A percentile compares a stretch with the other conserved stretches of the same genome.
phyloP scores from a whole-genome alignment of 345 rosid species.

The Corymbia maculata region DNA sequence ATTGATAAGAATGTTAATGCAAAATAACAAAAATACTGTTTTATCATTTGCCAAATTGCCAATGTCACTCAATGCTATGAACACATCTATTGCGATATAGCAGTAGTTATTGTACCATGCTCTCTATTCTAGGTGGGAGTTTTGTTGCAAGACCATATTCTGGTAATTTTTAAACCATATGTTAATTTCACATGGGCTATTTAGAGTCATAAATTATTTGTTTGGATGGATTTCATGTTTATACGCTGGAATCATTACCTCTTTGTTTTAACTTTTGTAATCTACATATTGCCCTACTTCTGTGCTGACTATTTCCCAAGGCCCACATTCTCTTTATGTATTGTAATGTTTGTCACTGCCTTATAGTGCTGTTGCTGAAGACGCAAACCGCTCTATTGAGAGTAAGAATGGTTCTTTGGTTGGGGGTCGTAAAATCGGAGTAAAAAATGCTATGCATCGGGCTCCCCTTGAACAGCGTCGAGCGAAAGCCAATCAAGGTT shows the following conservation, averaged over 20 bases:
- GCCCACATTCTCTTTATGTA: not conserved
- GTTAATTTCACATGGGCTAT: not conserved
- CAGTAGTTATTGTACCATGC: not conserved
- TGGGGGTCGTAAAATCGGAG: conserved; percentile 74
- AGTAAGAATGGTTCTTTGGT: conserved; percentile 52
- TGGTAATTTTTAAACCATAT: not conserved
- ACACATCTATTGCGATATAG: not conserved
- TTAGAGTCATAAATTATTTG: not conserved
- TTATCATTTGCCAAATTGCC: not conserved
- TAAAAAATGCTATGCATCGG: conserved; percentile 77
- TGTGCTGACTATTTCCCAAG: not conserved
- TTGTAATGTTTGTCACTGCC: not conserved
- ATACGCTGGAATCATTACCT: not conserved
- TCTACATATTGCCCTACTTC: not conserved
- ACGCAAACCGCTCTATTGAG: conserved; percentile 77
- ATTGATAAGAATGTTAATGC: not conserved
- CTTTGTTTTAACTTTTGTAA: not conserved
- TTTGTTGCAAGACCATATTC: not conserved
- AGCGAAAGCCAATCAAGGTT: conserved; percentile 47
- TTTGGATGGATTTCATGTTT: not conserved
- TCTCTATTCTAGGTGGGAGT: not conserved
- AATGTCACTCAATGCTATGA: not conserved
- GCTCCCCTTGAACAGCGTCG: conserved; percentile 71
- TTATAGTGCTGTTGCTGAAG: conserved; percentile 75
- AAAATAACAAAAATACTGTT: not conserved